These are phyloP conservation scores for Mrakia hoshinonis DNA, from an alignment of 768 basidiomycete species.

Conservation along the genomic window DNA sequence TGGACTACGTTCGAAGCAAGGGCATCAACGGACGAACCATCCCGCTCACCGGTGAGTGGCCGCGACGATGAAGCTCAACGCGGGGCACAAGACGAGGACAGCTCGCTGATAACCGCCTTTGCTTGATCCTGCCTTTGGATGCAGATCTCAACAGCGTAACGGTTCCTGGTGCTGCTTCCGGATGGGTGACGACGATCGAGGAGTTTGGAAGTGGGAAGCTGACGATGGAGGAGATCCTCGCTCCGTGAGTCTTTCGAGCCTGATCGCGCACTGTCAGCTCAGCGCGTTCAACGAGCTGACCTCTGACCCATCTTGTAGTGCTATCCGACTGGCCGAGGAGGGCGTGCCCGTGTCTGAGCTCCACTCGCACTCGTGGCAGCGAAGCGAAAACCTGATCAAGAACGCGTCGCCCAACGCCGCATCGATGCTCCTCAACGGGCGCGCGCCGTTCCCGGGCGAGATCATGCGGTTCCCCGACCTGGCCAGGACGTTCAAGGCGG, in stretches of 20 bases:
- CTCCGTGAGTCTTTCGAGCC: slow-evolving; percentile 44
- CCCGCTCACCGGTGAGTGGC: slow-evolving; percentile 54
- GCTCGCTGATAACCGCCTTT: background rate
- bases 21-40: slow-evolving; percentile 62
- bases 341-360: slow-evolving; percentile 86
- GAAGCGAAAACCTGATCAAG: slow-evolving; percentile 61
- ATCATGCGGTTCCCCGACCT: slow-evolving; percentile 72
- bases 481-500: slow-evolving; percentile 68
- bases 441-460: slow-evolving; percentile 68
- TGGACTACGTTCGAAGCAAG: slow-evolving; percentile 60
- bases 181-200: slow-evolving; percentile 85
- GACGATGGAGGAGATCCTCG: slow-evolving; percentile 61
- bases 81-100: too few species aligned
- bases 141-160: slow-evolving; percentile 30
- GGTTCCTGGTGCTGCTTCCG: slow-evolving; percentile 72
- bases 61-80: too few species aligned
- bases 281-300: too few species aligned
- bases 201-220: slow-evolving; percentile 69
- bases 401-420: slow-evolving; percentile 73
- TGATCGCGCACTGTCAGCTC: too few species aligned
- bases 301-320: too few species aligned
- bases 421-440: slow-evolving; percentile 78
- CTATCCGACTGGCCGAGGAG: slow-evolving; percentile 82
- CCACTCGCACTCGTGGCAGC: slow-evolving; percentile 53
- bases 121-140: background rate